Percentiles rank a stretch among this genome's conserved stretches.
Evolutionary conservation across 306 rosid species (phyloP).

Genomic region (Prunus campanulata): DNA sequence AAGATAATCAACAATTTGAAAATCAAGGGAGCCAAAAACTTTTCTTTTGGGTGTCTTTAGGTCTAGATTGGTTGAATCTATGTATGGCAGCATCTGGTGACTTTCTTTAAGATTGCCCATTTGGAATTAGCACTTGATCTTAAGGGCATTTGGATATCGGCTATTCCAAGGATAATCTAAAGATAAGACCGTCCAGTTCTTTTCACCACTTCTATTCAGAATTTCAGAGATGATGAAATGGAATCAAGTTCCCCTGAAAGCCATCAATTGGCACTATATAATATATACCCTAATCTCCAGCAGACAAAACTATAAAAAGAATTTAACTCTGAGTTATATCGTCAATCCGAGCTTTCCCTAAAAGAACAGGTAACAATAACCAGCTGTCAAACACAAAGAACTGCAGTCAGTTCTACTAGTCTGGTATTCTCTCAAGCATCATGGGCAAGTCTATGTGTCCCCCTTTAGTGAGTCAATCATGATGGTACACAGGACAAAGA

Average conservation of each 20-base stretch:
- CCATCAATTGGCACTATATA: conserved; percentile 26
- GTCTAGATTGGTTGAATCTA: conserved; percentile 18
- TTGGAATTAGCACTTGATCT: conserved; percentile 12
- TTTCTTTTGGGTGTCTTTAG: background rate
- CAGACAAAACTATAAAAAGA: background rate
- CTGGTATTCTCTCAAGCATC: background rate
- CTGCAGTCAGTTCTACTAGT: background rate
- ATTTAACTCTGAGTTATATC: background rate
- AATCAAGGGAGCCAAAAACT: background rate
- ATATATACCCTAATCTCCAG: conserved; percentile 7
- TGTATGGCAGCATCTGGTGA: conserved; percentile 14
- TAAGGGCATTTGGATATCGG: conserved; percentile 3
- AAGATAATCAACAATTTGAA: conserved; percentile 20
- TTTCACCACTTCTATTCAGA: conserved; percentile 1
- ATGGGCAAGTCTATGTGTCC: background rate
- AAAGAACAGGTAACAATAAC: background rate
- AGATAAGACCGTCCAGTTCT: conserved; percentile 13
- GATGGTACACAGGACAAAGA: background rate
- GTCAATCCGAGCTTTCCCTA: background rate
- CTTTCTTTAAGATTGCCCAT: conserved; percentile 16
- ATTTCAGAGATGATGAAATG: conserved; percentile 2
- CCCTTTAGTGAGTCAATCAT: background rate
- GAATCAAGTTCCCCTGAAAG: conserved; percentile 46
- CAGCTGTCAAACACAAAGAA: background rate
- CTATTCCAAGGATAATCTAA: conserved; percentile 24